Percentiles rank a stretch among this genome's conserved stretches.
Evolutionary conservation across 2,329 filamentous ascomycete genomes (phyloP).

Genomic region (Paramyrothecium roridum): DNA sequence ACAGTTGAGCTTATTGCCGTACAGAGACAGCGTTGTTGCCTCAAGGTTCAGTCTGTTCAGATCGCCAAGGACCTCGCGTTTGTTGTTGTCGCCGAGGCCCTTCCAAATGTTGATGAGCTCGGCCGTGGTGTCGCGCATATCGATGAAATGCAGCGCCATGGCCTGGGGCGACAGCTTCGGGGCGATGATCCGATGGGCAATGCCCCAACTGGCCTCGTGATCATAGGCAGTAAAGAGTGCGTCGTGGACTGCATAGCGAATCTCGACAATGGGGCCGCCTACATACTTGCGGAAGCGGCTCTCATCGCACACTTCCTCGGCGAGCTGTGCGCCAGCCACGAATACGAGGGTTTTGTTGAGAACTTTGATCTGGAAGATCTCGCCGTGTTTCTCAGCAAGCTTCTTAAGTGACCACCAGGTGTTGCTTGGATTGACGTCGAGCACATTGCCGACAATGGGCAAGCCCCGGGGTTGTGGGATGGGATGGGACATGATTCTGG

Average conservation of each 20-base stretch:
- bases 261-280: conserved; percentile 50
- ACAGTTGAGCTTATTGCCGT: conserved; percentile 45
- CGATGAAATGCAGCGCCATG: conserved; percentile 34
- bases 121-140: conserved; percentile 44
- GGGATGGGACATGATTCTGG: conserved; percentile 24
- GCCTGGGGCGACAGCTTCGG: conserved; percentile 34
- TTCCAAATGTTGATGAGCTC: conserved; percentile 51
- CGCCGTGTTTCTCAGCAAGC: conserved; percentile 30
- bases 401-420: conserved; percentile 32
- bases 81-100: conserved; percentile 28
- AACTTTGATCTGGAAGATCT: conserved; percentile 35
- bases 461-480: conserved; percentile 31
- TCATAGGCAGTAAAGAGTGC: conserved; percentile 51
- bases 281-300: conserved; percentile 53
- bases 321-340: conserved; percentile 44
- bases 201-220: conserved; percentile 44
- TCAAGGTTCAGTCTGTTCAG: conserved; percentile 54
- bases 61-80: conserved; percentile 43
- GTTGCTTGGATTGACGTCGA: conserved; percentile 29
- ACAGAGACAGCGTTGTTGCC: conserved; percentile 46
- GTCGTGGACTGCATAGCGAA: conserved; percentile 46
- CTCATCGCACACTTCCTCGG: conserved; percentile 49
- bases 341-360: conserved; percentile 34
- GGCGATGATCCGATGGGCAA: conserved; percentile 50
- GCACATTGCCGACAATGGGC: conserved; percentile 33